Evolutionary conservation across 345 rosid species (phyloP), one percentile per base, ranked within the genome.

Genomic region (Cardiospermum halicacabum): DNA sequence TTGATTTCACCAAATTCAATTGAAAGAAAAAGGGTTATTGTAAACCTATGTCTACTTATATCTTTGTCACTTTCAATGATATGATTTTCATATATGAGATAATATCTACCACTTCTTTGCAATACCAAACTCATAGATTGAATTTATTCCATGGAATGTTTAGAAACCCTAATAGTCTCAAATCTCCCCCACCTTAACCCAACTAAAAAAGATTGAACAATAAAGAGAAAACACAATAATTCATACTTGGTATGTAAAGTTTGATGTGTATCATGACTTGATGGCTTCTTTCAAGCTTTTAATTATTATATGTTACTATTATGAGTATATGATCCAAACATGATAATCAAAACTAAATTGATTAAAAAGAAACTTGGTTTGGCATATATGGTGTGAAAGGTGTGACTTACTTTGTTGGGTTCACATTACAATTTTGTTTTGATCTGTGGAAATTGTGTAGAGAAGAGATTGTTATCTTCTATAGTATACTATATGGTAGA

Each of bases 111-210:
- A n/a, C n/a, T n/a, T n/a, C n/a, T n/a, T n/a, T n/a, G n/a, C n/a
- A n/a, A n/a, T n/a, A n/a, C n/a, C n/a, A n/a, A n/a, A n/a, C n/a
- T n/a, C n/a, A n/a, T n/a, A n/a, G n/a, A n/a, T n/a, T n/a, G n/a
- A n/a, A n/a, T n/a, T n/a, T n/a, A n/a, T n/a, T n/a, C n/a, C n/a
- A n/a, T n/a, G n/a, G n/a, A n/a, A n/a, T n/a, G n/a, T n/a, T n/a
- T n/a, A n/a, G n/a, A n/a, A n/a, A n/a, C n/a, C n/a, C n/a, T n/a
- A n/a, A n/a, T n/a, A n/a, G n/a, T n/a, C 11, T 47, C 45, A 11
- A 47, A 61, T 28, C 40, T 34, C 22, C 57, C 47, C 67, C 56
- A 62, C 66, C 51, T 24, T 57, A 63, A 11, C 40, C 12, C 19
- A 30, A 34, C 45, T 12, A 9, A 9, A 2, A 62, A 48, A 31